These are phyloP conservation scores for Candida glucosophila DNA, from an alignment of 1,139 yeast genomes.

Conservation along the genomic window DNA sequence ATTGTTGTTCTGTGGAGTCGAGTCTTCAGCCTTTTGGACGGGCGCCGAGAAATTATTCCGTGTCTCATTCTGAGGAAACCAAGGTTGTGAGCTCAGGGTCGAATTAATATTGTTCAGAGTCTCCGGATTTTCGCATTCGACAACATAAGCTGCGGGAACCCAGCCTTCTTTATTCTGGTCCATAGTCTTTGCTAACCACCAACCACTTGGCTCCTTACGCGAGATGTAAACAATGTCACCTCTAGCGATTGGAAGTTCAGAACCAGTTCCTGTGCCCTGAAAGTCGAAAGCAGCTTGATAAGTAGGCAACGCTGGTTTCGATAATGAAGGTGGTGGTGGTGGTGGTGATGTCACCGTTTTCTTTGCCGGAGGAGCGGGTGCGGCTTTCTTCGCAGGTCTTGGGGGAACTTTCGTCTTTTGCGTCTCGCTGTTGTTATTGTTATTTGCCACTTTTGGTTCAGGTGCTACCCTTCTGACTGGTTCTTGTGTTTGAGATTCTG, in stretches of 20 bases:
- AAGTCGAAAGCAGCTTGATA: constrained; percentile 86
- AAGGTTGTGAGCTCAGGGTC: constrained; percentile 23
- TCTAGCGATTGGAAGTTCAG: constrained; percentile 58
- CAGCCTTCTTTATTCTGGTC: constrained; percentile 85
- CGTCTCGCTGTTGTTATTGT: constrained; percentile 10
- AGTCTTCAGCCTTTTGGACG: constrained; percentile 5
- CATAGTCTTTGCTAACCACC: constrained; percentile 80
- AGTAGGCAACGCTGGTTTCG: constrained; percentile 63
- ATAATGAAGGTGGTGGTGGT: constrained; percentile 50
- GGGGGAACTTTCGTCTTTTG: constrained; percentile 5
- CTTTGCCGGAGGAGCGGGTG: constrained; percentile 30
- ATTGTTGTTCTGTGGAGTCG: constrained; percentile 11
- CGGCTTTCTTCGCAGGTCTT: constrained; percentile 24
- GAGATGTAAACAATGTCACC: constrained; percentile 70
- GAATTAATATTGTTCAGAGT: constrained; percentile 7
- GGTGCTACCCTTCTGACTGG: constrained; percentile 12
- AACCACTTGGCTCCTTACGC: constrained; percentile 67
- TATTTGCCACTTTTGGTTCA: neutral
- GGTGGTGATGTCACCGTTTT: constrained; percentile 51
- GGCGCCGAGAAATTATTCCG: constrained; percentile 4
- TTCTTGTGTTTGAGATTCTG: constrained; percentile 12
- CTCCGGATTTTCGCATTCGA: constrained; percentile 46
- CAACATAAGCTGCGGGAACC: constrained; percentile 92
- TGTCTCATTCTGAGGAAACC: constrained; percentile 5
- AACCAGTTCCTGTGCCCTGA: constrained; percentile 76